Conservation (phyloP, 2,329 filamentous ascomycete species). For the Alternaria triticina region DNA sequence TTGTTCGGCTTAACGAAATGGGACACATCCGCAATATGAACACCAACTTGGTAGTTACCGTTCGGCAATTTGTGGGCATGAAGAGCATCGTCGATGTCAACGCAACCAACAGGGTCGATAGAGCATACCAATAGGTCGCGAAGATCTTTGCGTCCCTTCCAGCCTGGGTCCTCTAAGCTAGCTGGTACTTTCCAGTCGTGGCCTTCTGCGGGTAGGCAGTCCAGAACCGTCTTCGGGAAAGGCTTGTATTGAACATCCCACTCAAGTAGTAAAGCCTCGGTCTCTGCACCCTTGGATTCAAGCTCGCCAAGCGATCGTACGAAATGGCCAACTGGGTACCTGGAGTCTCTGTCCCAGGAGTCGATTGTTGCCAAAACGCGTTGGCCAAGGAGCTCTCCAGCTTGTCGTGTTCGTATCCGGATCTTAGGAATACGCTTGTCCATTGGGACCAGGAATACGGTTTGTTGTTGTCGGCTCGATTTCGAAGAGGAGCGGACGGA, state of each 20-base stretch:
- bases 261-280: conserved; percentile 89
- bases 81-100: conserved; percentile 97
- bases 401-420: conserved; percentile 87
- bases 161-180: conserved; percentile 81
- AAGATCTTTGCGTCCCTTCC: conserved; percentile 84
- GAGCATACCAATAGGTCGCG: conserved; percentile 90
- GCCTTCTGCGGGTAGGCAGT: conserved; percentile 89
- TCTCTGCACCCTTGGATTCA: conserved; percentile 97
- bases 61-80: conserved; percentile 86
- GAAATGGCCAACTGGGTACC: conserved; percentile 92
- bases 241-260: conserved; percentile 98
- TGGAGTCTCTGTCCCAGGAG: conserved; percentile 90
- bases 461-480: conserved; percentile 85
- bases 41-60: conserved; percentile 93
- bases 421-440: conserved; percentile 98
- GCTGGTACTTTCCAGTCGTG: conserved; percentile 91
- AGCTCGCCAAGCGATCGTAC: conserved; percentile 90
- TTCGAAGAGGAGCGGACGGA: conserved; percentile 76
- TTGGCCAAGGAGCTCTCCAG: conserved; percentile 86
- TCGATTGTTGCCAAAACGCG: conserved; percentile 93
- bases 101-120: conserved; percentile 94
- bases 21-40: conserved; percentile 99
- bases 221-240: conserved; percentile 92
- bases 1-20: conserved; percentile 98
- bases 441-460: conserved; percentile 95